Evolutionary conservation across 108 stramenopile species (phyloP), one percentile per base, ranked within the genome.

Genomic region (Fistulifera pelliculosa): DNA sequence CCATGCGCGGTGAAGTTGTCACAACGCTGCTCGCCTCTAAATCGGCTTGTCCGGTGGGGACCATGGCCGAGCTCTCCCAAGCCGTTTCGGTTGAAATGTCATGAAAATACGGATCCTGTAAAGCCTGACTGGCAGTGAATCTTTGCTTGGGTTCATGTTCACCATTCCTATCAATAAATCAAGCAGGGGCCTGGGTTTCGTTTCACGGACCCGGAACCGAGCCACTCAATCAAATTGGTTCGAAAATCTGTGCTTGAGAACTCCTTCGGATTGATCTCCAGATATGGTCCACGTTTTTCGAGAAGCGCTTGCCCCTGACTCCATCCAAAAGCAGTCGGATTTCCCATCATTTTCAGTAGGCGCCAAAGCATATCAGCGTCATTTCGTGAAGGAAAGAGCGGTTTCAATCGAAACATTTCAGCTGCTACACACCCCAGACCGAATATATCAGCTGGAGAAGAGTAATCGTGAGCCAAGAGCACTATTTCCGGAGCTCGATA

Each of bases 401-500:
- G 94, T 15, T 62, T 51, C 17, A 95, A 66, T n/a, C 76, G 80
- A 54, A 83, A 87, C 35, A 97, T 61, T 65, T 99, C 98, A 0
- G 87, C 89, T 38, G 95, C 72, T 40, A 99, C 81, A 64, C 91
- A 83, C 8, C 96, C 98, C 47, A 79, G 64, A 12, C 94, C 96
- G 60, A 90, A 99, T 31, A 87, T 58, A 73, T 99, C 98, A 56
- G 97, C 83, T 27, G 96, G 89, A 2, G 70, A 66, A 40, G 89
- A 91, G 67, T 99, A 99, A 17, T 49, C 31, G 0, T 76, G 69
- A 17, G 16, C 19, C 44, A 21, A 19, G 38, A 96, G 60, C 25
- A 99, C 73, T 0, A 99, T 73, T 60, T 99, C 98, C 0, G 98
- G 98, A 38, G 94, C 93, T 17, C 98, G 81, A 74, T 99, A 99